phyloP scores from a whole-genome alignment of 164 flowering plant genomes.

The Piper betle region DNA sequence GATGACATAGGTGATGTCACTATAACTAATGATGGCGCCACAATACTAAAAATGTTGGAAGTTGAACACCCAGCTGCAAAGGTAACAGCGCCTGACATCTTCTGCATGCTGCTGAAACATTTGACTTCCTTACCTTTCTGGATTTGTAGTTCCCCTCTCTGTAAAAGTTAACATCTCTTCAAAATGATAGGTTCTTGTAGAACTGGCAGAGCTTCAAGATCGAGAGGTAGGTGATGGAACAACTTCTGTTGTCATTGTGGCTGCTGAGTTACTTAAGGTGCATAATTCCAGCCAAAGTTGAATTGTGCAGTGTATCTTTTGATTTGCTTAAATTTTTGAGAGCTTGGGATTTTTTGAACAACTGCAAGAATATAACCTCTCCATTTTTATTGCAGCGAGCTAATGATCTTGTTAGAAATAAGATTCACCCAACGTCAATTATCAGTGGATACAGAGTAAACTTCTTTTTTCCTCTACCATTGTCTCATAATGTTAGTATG shows the following conservation, averaged over 20 bases:
- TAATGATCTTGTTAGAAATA: slow-evolving; percentile 87
- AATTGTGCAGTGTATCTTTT: background rate
- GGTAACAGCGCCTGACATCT: slow-evolving; percentile 23
- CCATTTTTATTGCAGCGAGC: slow-evolving; percentile 55
- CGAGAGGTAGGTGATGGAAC: slow-evolving; percentile 99
- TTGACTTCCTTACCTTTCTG: background rate
- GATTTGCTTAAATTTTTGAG: background rate
- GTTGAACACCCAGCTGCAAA: slow-evolving; percentile 99
- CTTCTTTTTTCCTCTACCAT: too few species aligned
- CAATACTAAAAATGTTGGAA: slow-evolving; percentile 91
- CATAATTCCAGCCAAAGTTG: background rate
- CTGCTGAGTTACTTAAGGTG: slow-evolving; percentile 94
- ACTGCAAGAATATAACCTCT: background rate
- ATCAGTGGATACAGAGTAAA: slow-evolving; percentile 88
- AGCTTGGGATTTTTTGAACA: background rate
- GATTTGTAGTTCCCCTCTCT: background rate
- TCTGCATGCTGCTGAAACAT: background rate
- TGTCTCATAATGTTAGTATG: too few species aligned
- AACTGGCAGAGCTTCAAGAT: slow-evolving; percentile 98
- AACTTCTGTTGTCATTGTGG: slow-evolving; percentile 93
- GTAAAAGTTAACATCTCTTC: background rate
- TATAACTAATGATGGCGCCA: slow-evolving; percentile 98
- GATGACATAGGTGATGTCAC: slow-evolving; percentile 99
- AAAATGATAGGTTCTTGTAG: slow-evolving; percentile 67
- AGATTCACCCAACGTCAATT: slow-evolving; percentile 94